Conservation (phyloP, 108 stramenopile genomes). For the Stephanodiscus triporus region DNA sequence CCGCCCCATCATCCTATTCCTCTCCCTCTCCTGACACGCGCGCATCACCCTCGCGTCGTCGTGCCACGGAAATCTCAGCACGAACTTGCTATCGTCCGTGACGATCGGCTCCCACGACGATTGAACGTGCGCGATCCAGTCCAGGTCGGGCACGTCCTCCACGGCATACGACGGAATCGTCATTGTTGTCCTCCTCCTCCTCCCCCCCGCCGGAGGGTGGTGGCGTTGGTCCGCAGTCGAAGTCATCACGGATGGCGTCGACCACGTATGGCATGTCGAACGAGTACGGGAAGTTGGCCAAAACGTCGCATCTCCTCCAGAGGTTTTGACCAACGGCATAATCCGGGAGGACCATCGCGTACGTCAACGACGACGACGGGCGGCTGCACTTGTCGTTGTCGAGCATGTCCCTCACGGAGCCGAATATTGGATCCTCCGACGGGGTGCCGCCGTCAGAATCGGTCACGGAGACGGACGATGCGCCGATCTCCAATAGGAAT, state of each 20-base stretch:
- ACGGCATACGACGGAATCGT: constrained; percentile 43
- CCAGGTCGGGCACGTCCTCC: too few relatives aligned
- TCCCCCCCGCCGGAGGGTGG: too few relatives aligned
- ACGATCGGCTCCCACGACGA: constrained; percentile 81
- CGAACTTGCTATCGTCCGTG: constrained; percentile 51
- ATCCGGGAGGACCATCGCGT: too few relatives aligned
- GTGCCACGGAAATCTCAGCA: constrained; percentile 78
- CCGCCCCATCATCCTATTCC: constrained; percentile 36
- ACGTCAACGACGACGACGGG: too few relatives aligned
- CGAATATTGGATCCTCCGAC: too few relatives aligned
- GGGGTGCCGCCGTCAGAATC: too few relatives aligned
- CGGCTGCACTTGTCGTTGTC: constrained; percentile 25
- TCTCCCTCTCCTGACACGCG: constrained; percentile 46
- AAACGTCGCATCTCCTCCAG: constrained; percentile 76
- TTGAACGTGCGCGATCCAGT: constrained; percentile 84
- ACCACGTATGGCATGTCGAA: constrained; percentile 55
- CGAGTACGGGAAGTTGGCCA: constrained; percentile 76
- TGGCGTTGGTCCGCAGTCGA: constrained; percentile 32
- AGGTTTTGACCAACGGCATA: constrained; percentile 56
- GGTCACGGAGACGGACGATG: too few relatives aligned
- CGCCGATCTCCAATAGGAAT: too few relatives aligned
- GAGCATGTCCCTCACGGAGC: background rate
- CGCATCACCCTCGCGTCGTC: constrained; percentile 57
- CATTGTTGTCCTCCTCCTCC: too few relatives aligned
- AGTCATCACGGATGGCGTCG: constrained; percentile 55